A percentile compares a stretch with the other conserved stretches of the same genome.
phyloP scores from a whole-genome alignment of 1,139 yeast genomes.

The Sugiyamaella sp. region DNA sequence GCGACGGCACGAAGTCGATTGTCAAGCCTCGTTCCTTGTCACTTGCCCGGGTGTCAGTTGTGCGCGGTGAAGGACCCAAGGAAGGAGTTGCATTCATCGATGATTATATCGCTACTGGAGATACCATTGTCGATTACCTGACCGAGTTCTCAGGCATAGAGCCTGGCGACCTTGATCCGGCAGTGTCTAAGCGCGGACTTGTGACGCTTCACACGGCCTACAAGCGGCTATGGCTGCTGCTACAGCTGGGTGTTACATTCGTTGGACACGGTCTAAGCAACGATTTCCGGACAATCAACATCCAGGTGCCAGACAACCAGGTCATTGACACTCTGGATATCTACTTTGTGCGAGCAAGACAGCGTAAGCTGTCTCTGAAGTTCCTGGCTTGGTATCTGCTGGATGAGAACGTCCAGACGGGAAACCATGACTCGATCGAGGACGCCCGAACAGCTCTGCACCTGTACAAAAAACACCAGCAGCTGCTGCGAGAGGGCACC shows the following conservation, averaged over 20 bases:
- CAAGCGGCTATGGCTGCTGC: constrained; percentile 81
- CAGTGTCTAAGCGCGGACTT: constrained; percentile 63
- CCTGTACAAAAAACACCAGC: constrained; percentile 71
- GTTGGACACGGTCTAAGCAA: constrained; percentile 93
- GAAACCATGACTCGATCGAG: constrained; percentile 95
- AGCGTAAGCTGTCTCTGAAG: constrained; percentile 82
- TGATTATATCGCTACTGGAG: constrained; percentile 81
- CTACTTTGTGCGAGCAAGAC: constrained; percentile 67
- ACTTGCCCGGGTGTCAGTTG: constrained; percentile 85
- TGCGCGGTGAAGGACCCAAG: constrained; percentile 68
- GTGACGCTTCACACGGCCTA: constrained; percentile 86
- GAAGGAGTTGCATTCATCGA: constrained; percentile 86
- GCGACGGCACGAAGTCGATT: constrained; percentile 67
- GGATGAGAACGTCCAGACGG: constrained; percentile 78
- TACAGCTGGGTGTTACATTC: constrained; percentile 87
- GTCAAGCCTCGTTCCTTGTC: constrained; percentile 77
- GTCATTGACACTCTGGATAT: constrained; percentile 88
- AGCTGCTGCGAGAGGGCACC: constrained; percentile 58
- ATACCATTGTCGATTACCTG: constrained; percentile 73
- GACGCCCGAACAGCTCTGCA: constrained; percentile 89
- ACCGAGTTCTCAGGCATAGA: constrained; percentile 93
- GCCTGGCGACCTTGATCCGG: constrained; percentile 84
- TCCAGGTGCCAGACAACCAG: constrained; percentile 81
- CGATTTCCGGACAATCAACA: constrained; percentile 91
- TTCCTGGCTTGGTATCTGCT: constrained; percentile 83